phyloP scores from a whole-genome alignment of 2,329 filamentous ascomycete species.

The Diplodia scrobiculata region DNA sequence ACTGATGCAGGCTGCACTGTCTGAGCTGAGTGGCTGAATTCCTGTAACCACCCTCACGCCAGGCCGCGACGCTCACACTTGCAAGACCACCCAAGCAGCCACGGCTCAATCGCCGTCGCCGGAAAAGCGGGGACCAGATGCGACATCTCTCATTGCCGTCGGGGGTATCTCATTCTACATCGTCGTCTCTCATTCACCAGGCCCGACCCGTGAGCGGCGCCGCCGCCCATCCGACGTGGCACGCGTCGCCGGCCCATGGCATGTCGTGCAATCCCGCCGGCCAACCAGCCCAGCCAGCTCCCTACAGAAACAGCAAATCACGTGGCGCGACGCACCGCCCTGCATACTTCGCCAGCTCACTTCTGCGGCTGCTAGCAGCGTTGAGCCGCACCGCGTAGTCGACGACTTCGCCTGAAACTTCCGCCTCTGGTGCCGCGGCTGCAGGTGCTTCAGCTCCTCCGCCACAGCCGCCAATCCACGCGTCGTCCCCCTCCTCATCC shows the following conservation, averaged over 20 bases:
- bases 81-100: not conserved
- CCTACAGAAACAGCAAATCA: not conserved
- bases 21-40: not conserved
- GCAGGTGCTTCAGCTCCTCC: not conserved
- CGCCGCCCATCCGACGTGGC: not conserved
- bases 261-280: too few species aligned
- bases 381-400: not conserved
- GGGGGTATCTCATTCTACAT: not conserved
- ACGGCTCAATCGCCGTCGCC: not conserved
- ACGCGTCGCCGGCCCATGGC: not conserved
- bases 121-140: not conserved
- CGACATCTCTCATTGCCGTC: not conserved
- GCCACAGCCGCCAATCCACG: not conserved
- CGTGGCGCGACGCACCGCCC: conserved; percentile 1
- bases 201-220: too few species aligned
- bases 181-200: not conserved
- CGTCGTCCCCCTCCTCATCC: not conserved
- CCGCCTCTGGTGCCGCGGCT: not conserved
- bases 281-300: not conserved
- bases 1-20: too few species aligned
- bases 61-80: not conserved
- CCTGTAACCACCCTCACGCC: not conserved
- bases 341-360: not conserved
- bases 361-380: not conserved
- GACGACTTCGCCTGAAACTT: not conserved